Evolutionary conservation across 1,284 basidiomycete genomes (phyloP).

Genomic region (Fistulinella cinereoalba): DNA sequence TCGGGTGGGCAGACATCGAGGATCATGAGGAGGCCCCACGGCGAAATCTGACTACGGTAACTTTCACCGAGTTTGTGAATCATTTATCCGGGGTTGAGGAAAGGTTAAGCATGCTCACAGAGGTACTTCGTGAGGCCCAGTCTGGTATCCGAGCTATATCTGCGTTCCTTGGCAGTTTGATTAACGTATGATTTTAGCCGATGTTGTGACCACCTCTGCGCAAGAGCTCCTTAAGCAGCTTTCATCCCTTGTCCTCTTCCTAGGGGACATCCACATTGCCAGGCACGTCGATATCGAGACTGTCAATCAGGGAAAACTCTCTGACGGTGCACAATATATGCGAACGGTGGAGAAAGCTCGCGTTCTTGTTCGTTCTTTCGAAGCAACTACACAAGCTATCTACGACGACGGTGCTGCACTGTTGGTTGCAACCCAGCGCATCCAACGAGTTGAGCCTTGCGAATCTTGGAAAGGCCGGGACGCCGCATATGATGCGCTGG

Average conservation of each 20-base stretch:
- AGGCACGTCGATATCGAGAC: constrained; percentile 52
- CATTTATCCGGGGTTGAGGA: constrained; percentile 18
- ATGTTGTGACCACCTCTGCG: constrained; percentile 18
- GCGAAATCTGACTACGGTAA: constrained; percentile 21
- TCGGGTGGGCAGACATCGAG: constrained; percentile 34
- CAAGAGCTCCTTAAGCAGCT: constrained; percentile 39
- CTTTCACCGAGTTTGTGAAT: constrained; percentile 25
- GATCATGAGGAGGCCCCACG: constrained; percentile 33
- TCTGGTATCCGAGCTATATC: constrained; percentile 18
- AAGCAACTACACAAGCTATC: constrained; percentile 48
- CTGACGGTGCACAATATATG: constrained; percentile 37
- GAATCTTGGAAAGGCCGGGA: constrained; percentile 28
- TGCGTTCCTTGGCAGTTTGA: neutral
- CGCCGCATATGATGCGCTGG: constrained; percentile 31
- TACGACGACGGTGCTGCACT: constrained; percentile 49
- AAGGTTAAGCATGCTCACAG: constrained; percentile 18
- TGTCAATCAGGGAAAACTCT: constrained; percentile 33
- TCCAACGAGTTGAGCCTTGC: constrained; percentile 29
- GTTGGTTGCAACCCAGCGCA: constrained; percentile 41
- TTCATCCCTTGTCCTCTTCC: constrained; percentile 42
- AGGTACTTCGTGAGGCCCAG: constrained; percentile 17
- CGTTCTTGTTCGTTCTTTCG: constrained; percentile 47
- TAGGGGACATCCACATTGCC: constrained; percentile 52
- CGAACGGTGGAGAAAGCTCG: constrained; percentile 47
- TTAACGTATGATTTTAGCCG: constrained; percentile 18